Percentiles rank a stretch among this genome's conserved stretches.
Conservation (phyloP, 2,329 filamentous ascomycete genomes). For the Colletotrichum camelliae region DNA sequence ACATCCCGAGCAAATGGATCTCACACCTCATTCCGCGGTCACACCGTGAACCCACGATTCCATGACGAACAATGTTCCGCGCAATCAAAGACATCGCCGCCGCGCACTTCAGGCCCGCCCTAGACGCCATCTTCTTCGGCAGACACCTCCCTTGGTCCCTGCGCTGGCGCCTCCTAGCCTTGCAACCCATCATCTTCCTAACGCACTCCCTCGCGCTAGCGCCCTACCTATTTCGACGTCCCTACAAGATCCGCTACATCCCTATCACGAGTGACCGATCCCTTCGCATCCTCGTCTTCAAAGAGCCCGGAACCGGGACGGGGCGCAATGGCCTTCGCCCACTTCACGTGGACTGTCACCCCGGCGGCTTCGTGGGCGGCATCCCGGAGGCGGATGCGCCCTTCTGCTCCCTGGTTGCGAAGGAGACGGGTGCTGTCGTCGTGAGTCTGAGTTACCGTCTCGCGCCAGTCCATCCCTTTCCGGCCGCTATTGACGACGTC, state of each 20-base stretch:
- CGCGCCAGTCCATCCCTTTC: slow-evolving; percentile 56
- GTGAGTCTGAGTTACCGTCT: slow-evolving; percentile 57
- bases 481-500: slow-evolving; percentile 51
- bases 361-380: slow-evolving; percentile 48
- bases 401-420: slow-evolving; percentile 38
- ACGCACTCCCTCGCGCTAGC: slow-evolving; percentile 39
- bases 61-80: background rate
- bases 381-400: slow-evolving; percentile 41
- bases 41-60: background rate
- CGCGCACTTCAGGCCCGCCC: slow-evolving; percentile 29
- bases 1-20: background rate
- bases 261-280: slow-evolving; percentile 29
- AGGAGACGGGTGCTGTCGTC: slow-evolving; percentile 47
- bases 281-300: slow-evolving; percentile 41
- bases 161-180: slow-evolving; percentile 48
- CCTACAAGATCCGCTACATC: slow-evolving; percentile 39
- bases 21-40: background rate
- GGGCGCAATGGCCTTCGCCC: slow-evolving; percentile 33
- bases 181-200: slow-evolving; percentile 45
- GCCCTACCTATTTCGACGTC: slow-evolving; percentile 39
- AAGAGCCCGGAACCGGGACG: slow-evolving; percentile 21
- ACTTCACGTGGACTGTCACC: slow-evolving; percentile 49
- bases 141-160: slow-evolving; percentile 39
- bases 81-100: background rate
- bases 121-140: slow-evolving; percentile 39